These are phyloP conservation scores for Erodium chrysanthum DNA, from an alignment of 441 rosid species.

Conservation along the genomic window DNA sequence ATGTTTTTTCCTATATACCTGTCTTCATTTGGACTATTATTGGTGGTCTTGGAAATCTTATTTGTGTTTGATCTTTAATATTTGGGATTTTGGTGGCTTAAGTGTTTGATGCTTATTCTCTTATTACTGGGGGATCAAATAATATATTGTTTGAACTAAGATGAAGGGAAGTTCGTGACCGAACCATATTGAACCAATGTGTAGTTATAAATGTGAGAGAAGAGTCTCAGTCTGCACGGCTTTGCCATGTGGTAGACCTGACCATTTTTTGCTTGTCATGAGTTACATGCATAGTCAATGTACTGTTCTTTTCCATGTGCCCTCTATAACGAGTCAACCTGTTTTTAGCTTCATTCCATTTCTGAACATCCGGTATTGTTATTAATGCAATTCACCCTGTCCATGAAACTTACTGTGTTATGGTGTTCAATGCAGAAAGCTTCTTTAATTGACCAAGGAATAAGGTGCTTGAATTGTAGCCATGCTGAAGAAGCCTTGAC, in stretches of 20 bases:
- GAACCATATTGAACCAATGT: neutral
- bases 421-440: constrained; percentile 23
- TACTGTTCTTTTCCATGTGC: neutral
- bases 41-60: neutral
- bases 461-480: constrained; percentile 12
- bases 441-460: constrained; percentile 7
- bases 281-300: neutral
- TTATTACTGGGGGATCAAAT: neutral
- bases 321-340: neutral
- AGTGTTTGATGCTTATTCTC: neutral
- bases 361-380: neutral
- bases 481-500: constrained; percentile 15
- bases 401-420: constrained; percentile 5
- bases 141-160: neutral
- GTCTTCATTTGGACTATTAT: neutral
- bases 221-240: neutral
- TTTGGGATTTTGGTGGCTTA: neutral
- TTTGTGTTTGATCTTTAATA: neutral
- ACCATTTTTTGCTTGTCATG: neutral
- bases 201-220: neutral
- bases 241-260: neutral
- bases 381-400: neutral
- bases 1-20: neutral
- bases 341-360: neutral
- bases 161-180: neutral